Percentiles rank a stretch among this genome's conserved stretches.
Evolutionary conservation across 805 yeast genomes (phyloP).

Genomic region (Pichia membranifaciens): DNA sequence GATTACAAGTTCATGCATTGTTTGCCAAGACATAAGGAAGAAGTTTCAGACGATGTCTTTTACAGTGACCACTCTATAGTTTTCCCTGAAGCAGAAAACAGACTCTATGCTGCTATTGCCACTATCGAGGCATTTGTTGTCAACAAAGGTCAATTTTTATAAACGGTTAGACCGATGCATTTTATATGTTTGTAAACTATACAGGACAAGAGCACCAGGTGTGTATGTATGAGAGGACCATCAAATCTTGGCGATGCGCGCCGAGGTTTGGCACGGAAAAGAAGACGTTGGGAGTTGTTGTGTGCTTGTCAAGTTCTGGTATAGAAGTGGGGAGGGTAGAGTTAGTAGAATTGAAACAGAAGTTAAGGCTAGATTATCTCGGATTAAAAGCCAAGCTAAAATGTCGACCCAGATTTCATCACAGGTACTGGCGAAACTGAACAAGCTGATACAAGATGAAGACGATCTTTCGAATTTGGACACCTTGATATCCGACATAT

Average conservation of each 20-base stretch:
- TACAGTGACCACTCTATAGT: conserved; percentile 80
- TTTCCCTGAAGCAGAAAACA: conserved; percentile 92
- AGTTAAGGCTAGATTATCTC: too few relatives aligned
- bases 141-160: conserved; percentile 59
- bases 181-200: background rate
- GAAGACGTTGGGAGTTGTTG: too few relatives aligned
- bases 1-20: conserved; percentile 96
- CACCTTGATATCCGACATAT: conserved; percentile 47
- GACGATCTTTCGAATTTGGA: conserved; percentile 51
- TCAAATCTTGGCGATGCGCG: too few relatives aligned
- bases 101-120: conserved; percentile 94
- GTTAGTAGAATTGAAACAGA: too few relatives aligned
- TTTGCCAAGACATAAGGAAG: conserved; percentile 91
- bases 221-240: too few relatives aligned
- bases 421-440: conserved; percentile 17
- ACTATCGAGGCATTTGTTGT: conserved; percentile 85
- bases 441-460: conserved; percentile 23
- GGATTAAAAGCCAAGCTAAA: too few relatives aligned
- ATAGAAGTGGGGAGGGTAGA: too few relatives aligned
- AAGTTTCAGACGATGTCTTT: conserved; percentile 89
- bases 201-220: too few relatives aligned
- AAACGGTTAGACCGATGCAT: background rate
- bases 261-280: too few relatives aligned
- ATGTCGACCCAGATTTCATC: conserved; percentile 1
- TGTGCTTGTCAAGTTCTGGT: too few relatives aligned